These are phyloP conservation scores for Clonostachys rhizophaga DNA, from an alignment of 2,329 filamentous ascomycete species.

Conservation along the genomic window DNA sequence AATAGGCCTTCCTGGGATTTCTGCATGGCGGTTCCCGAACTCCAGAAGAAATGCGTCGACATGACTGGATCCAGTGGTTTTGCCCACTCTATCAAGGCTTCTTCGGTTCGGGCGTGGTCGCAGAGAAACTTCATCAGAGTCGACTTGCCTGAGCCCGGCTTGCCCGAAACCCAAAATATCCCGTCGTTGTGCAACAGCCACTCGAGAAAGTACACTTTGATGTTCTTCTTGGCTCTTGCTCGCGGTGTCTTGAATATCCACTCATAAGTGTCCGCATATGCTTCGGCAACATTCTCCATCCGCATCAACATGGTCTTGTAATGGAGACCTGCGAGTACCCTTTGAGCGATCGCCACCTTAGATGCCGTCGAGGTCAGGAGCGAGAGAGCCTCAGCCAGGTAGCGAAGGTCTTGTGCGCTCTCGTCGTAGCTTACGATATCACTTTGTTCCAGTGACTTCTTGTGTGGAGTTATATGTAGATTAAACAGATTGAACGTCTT, in stretches of 20 bases:
- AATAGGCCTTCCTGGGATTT: slow-evolving; percentile 25
- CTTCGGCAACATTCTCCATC: not conserved
- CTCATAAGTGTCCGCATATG: not conserved
- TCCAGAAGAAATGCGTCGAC: slow-evolving; percentile 28
- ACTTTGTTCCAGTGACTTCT: not conserved
- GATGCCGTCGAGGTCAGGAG: too few species aligned
- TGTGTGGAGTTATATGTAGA: too few species aligned
- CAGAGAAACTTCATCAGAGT: slow-evolving; percentile 31
- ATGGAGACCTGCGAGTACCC: not conserved
- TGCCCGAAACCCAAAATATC: slow-evolving; percentile 28
- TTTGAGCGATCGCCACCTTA: not conserved
- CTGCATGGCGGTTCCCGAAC: slow-evolving; percentile 18
- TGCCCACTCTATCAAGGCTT: slow-evolving; percentile 19
- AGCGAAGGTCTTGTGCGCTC: too few species aligned
- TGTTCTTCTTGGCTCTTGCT: not conserved
- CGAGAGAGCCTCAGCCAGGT: too few species aligned
- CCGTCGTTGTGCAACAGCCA: slow-evolving; percentile 16
- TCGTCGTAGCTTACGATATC: not conserved
- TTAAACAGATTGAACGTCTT: too few species aligned
- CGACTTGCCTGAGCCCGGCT: slow-evolving; percentile 34
- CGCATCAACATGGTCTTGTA: not conserved
- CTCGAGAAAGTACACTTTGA: slow-evolving; percentile 1
- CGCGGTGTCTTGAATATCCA: not conserved
- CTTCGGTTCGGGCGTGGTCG: slow-evolving; percentile 6
- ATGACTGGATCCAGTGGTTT: slow-evolving; percentile 8